phyloP scores from a whole-genome alignment of 768 basidiomycete genomes.

The Suillus subaureus region DNA sequence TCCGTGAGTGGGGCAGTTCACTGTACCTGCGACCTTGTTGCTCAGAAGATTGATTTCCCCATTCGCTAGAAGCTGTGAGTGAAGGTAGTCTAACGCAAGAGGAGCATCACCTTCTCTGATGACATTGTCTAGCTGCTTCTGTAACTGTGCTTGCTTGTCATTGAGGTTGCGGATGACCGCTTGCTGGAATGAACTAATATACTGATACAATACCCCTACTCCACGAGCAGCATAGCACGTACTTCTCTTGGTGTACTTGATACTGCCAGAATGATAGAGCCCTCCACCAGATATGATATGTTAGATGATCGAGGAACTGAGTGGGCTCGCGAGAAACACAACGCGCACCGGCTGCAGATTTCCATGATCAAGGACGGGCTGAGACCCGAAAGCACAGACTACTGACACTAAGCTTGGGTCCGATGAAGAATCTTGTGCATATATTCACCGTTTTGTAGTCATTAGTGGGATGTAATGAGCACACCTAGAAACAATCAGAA shows the following conservation, averaged over 20 bases:
- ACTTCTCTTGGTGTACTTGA: slow-evolving; percentile 87
- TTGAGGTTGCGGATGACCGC: slow-evolving; percentile 79
- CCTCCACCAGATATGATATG: slow-evolving; percentile 36
- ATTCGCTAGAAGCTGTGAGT: slow-evolving; percentile 53
- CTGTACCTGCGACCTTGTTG: slow-evolving; percentile 65
- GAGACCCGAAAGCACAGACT: slow-evolving; percentile 87
- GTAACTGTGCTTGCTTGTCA: slow-evolving; percentile 79
- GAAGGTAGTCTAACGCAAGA: not conserved
- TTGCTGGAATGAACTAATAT: slow-evolving; percentile 66
- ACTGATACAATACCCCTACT: not conserved
- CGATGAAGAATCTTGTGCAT: slow-evolving; percentile 17
- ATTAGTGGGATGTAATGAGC: slow-evolving; percentile 82
- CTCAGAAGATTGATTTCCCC: slow-evolving; percentile 72
- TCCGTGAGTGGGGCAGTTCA: not conserved
- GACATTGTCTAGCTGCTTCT: slow-evolving; percentile 85
- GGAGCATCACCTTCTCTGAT: slow-evolving; percentile 73
- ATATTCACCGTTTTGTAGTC: slow-evolving; percentile 86
- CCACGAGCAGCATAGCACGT: slow-evolving; percentile 13
- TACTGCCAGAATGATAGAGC: slow-evolving; percentile 93
- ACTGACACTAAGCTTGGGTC: slow-evolving; percentile 11
- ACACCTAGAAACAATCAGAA: slow-evolving; percentile 50
- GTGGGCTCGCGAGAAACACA: not conserved
- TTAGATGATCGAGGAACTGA: not conserved
- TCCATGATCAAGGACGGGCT: slow-evolving; percentile 76
- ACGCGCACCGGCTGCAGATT: slow-evolving; percentile 71